Conservation (phyloP, 768 basidiomycete species). For the Termitomyces sp. region DNA sequence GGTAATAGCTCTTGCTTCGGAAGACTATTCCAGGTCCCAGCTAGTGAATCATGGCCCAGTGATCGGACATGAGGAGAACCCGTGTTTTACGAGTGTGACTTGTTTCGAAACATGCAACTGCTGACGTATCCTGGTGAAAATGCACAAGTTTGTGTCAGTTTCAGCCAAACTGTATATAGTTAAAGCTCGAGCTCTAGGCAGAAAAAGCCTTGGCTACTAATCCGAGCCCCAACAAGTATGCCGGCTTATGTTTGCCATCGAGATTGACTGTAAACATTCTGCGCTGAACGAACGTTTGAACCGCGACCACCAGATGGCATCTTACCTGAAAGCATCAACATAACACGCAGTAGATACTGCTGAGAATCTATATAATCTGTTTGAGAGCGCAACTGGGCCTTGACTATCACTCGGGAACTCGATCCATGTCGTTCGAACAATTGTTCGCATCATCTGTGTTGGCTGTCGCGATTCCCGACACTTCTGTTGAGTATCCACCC, state of each 20-base stretch:
- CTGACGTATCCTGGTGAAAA: background rate
- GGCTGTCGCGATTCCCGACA: constrained; percentile 59
- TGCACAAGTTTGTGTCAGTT: background rate
- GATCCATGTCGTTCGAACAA: constrained; percentile 47
- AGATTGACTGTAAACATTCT: background rate
- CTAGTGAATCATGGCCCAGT: background rate
- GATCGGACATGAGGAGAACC: constrained; percentile 6
- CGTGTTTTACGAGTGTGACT: background rate
- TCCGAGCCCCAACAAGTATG: too few relatives aligned
- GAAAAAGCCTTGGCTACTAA: too few relatives aligned
- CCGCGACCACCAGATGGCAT: background rate
- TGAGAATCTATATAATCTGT: background rate
- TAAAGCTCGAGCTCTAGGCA: too few relatives aligned
- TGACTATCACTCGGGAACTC: background rate
- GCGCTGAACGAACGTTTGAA: too few relatives aligned
- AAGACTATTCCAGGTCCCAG: background rate
- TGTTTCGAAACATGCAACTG: background rate
- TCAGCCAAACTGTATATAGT: background rate
- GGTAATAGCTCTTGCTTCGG: background rate
- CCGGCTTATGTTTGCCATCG: background rate
- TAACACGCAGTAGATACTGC: background rate
- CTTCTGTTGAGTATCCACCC: constrained; percentile 56
- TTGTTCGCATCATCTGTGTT: constrained; percentile 55
- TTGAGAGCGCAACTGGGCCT: background rate
- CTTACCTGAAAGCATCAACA: background rate